A percentile compares a stretch with the other conserved stretches of the same genome.
Conservation (phyloP, 1,139 yeast species). For the Waltiozyma sp. region DNA sequence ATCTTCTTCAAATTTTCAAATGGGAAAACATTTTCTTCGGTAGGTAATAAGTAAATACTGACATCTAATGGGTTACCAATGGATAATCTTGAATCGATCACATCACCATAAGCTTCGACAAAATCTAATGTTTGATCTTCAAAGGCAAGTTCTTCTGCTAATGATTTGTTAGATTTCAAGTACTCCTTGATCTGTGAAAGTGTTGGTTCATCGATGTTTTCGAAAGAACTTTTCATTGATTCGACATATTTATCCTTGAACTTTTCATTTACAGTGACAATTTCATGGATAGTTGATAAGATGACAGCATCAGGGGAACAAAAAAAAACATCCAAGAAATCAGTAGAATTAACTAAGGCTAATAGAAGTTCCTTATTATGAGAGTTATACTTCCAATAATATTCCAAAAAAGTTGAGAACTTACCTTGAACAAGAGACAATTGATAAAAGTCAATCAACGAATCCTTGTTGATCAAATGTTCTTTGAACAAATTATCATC, state of each 20-base stretch:
- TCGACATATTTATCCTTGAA: conserved; percentile 13
- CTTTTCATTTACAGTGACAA: conserved; percentile 6
- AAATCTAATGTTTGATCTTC: conserved; percentile 8
- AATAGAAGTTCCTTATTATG: conserved; percentile 9
- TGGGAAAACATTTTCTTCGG: conserved; percentile 10
- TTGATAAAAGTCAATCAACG: conserved; percentile 22
- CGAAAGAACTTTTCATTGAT: conserved; percentile 6
- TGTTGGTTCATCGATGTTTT: not conserved
- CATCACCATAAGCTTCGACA: conserved; percentile 14
- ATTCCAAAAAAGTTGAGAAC: conserved; percentile 17
- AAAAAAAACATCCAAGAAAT: conserved; percentile 15
- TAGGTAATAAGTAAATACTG: conserved; percentile 26
- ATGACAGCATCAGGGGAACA: conserved; percentile 9
- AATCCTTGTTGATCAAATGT: conserved; percentile 23
- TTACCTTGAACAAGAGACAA: conserved; percentile 13
- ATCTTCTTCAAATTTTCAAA: conserved; percentile 7
- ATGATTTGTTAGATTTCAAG: conserved; percentile 2
- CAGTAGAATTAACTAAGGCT: conserved; percentile 14
- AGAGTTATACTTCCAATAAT: conserved; percentile 19
- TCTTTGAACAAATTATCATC: conserved; percentile 19
- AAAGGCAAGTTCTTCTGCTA: conserved; percentile 1
- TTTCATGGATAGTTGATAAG: conserved; percentile 5
- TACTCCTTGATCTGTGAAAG: conserved; percentile 6
- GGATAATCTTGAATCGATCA: conserved; percentile 26
- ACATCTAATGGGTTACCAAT: conserved; percentile 36